Evolutionary conservation across 2,329 filamentous ascomycete genomes (phyloP), one percentile per base, ranked within the genome.

Genomic region (Aureobasidium namibiae): DNA sequence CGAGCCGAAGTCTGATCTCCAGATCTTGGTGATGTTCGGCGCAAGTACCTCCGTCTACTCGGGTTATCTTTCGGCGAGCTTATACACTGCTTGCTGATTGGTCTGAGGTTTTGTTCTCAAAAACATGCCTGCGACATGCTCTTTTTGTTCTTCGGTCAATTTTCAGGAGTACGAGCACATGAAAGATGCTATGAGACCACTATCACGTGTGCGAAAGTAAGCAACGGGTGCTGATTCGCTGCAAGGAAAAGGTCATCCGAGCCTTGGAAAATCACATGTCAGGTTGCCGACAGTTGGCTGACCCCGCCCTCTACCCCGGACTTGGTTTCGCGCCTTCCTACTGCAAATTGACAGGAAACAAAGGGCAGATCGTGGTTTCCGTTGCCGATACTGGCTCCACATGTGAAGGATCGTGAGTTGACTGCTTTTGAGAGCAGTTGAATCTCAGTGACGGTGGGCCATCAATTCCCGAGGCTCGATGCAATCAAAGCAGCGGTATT

Each of bases 1-100:
- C 33, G 45, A 44, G 44, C 54, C 45, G 36, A 59, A 59, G 57
- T 59, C 57, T 59, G 48, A 45, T 52, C 56, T 49, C 46, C 57
- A 59, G 48, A 59, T 59, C 56, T 50, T 48, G 42, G 42, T 39
- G 34, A n/a, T 11, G 10, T 36, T 57, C 54, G 54, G 54, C 33
- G 10, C 54, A 57, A 57, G n/a, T 31, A 8, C 26, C 6, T 57
- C 41, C 41, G 41, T 14, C n/a, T 9, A 2, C 23, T 59, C 57
- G 57, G 57, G 45, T 18, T 39, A 59, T 53, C 11, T 21, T 7
- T 2, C 21, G 46, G 46, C 57, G 57, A 53, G 14, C 6, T n/a
- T 33, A n/a, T 24, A 8, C 36, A 24, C 21, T 16, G 36, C 24
- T 42, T 31, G 26, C 16, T 24, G 38, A 45, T 44, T 36, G 39